Evolutionary conservation across 805 yeast species (phyloP).

Genomic region (Cyberlindnera subsufficiens): DNA sequence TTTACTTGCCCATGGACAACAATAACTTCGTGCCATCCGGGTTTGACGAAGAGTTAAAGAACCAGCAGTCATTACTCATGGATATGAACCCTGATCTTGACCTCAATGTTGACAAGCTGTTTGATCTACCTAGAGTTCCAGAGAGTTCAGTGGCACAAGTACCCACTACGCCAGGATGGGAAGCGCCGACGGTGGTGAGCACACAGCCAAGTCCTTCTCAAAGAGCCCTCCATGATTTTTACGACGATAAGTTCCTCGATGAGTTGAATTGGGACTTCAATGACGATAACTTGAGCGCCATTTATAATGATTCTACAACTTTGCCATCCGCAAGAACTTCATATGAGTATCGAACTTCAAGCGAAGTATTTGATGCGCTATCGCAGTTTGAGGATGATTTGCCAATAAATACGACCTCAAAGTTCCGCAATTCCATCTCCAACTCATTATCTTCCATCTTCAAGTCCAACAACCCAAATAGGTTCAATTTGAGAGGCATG

Average conservation of each 20-base stretch:
- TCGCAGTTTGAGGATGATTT: conserved; percentile 5
- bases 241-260: conserved; percentile 10
- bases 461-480: conserved; percentile 15
- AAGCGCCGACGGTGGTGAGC: conserved; percentile 6
- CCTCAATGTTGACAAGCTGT: neutral
- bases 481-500: conserved; percentile 33
- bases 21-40: too few species aligned
- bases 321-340: conserved; percentile 23
- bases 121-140: neutral
- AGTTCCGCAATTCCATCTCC: conserved; percentile 15
- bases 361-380: conserved; percentile 40
- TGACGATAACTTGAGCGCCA: conserved; percentile 7
- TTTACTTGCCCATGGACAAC: too few species aligned
- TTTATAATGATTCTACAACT: conserved; percentile 17
- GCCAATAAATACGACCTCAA: conserved; percentile 6
- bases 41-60: too few species aligned
- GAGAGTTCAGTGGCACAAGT: neutral
- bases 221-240: conserved; percentile 13
- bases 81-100: neutral
- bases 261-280: conserved; percentile 12
- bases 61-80: too few species aligned
- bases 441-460: conserved; percentile 21
- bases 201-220: conserved; percentile 5
- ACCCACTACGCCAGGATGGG: neutral
- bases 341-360: conserved; percentile 32